A percentile compares a stretch with the other conserved stretches of the same genome.
These are phyloP conservation scores for Laburnicola sp. DNA, from an alignment of 2,329 filamentous ascomycete genomes.

Conservation along the genomic window DNA sequence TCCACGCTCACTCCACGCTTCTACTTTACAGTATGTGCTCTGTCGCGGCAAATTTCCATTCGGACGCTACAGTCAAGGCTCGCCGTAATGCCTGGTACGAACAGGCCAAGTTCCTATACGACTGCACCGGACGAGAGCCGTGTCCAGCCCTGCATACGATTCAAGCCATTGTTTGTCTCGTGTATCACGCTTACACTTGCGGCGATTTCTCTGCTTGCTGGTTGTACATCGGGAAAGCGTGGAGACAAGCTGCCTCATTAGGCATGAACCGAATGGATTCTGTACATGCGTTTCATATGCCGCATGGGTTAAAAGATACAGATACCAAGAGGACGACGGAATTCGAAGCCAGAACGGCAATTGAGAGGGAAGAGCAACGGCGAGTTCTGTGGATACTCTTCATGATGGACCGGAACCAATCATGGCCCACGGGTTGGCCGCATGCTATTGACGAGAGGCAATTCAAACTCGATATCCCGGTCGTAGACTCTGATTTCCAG, in stretches of 20 bases:
- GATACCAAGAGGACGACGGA: no score
- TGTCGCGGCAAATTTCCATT: conserved; percentile 29
- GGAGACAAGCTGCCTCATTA: conserved; percentile 36
- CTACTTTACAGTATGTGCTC: conserved; percentile 34
- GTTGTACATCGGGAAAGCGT: conserved; percentile 38
- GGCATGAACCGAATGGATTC: conserved; percentile 36
- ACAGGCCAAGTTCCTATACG: conserved; percentile 34
- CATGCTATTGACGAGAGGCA: conserved; percentile 34
- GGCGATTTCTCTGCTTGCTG: conserved; percentile 37
- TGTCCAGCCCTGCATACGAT: conserved; percentile 27
- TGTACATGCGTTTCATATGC: conserved; percentile 3
- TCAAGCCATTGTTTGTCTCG: conserved; percentile 31
- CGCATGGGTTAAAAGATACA: conserved; percentile 1
- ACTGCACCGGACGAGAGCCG: conserved; percentile 25
- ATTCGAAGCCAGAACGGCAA: no score
- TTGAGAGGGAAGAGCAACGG: conserved; percentile 34
- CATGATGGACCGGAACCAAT: conserved; percentile 31
- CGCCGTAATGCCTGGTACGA: conserved; percentile 32
- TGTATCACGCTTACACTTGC: conserved; percentile 25
- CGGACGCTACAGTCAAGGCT: conserved; percentile 21
- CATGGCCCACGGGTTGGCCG: conserved; percentile 36
- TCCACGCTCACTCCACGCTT: conserved; percentile 25
- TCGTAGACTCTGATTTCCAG: conserved; percentile 29
- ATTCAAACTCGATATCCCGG: conserved; percentile 37
- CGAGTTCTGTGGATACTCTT: conserved; percentile 39